Conservation (phyloP, 257 asterid genomes). For the Misopates orontium region DNA sequence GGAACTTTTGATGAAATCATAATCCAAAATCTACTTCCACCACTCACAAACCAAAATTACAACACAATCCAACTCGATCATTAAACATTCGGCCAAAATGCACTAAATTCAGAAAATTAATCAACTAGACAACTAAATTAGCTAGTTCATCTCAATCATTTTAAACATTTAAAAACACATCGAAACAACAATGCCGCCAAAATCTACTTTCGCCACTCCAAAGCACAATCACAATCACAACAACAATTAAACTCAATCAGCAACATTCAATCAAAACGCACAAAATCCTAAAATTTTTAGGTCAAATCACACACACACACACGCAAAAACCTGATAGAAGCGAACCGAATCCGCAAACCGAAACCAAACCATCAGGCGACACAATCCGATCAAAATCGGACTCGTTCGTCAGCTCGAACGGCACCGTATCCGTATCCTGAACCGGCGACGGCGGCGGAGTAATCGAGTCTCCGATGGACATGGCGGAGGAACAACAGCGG, state of each 20-base stretch:
- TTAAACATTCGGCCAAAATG: background rate
- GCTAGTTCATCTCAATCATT: conserved; percentile 19
- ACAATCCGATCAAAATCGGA: conserved; percentile 72
- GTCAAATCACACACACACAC: conserved; percentile 28
- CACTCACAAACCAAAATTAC: background rate
- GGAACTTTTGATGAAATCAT: background rate
- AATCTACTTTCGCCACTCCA: background rate
- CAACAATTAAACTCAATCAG: background rate
- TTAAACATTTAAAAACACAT: background rate
- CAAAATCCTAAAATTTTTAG: background rate
- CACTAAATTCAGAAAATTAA: background rate
- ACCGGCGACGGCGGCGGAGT: conserved; percentile 29
- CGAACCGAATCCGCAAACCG: conserved; percentile 92
- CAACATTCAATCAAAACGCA: background rate
- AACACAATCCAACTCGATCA: background rate
- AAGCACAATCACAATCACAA: background rate
- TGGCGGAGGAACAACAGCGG: conserved; percentile 32
- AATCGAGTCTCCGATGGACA: conserved; percentile 39
- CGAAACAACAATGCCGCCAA: background rate
- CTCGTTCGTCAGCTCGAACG: conserved; percentile 64
- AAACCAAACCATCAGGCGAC: conserved; percentile 75
- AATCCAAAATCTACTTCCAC: background rate
- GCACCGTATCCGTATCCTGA: conserved; percentile 28
- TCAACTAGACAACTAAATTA: background rate
- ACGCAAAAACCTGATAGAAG: conserved; percentile 78